Conservation (phyloP, 1,284 basidiomycete genomes). For the Marasmius sp. region DNA sequence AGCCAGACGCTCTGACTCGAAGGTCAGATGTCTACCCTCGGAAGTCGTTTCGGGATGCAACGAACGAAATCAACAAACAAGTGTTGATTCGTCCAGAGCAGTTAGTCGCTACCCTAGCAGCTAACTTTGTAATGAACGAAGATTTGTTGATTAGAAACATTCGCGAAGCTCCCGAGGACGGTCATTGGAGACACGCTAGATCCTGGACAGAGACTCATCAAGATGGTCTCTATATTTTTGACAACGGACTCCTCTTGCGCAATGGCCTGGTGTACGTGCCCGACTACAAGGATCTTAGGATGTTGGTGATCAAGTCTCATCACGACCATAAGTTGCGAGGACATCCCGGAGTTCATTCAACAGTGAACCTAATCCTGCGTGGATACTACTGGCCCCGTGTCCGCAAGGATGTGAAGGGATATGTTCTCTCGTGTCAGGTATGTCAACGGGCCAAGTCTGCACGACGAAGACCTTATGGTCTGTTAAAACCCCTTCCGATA, state of each 20-base stretch:
- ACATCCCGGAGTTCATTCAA: constrained; percentile 33
- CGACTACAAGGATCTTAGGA: neutral
- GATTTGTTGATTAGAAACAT: too few species aligned
- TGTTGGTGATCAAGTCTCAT: neutral
- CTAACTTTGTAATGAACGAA: neutral
- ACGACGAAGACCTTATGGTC: neutral
- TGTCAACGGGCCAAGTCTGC: neutral
- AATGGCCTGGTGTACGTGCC: constrained; percentile 11
- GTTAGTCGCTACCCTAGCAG: neutral
- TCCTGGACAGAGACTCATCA: neutral
- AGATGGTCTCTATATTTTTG: constrained; percentile 13
- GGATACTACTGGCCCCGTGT: too few species aligned
- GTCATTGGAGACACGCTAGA: too few species aligned
- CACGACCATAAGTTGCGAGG: constrained; percentile 18
- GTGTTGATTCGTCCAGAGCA: neutral
- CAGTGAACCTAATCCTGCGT: constrained; percentile 16
- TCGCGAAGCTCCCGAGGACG: too few species aligned
- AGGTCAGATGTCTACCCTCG: neutral
- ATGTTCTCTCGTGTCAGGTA: too few species aligned
- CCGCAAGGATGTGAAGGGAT: too few species aligned
- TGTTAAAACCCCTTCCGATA: constrained; percentile 3
- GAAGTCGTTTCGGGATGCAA: too few species aligned
- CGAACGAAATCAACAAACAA: neutral
- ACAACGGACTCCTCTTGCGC: constrained; percentile 3
- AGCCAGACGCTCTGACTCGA: constrained; percentile 4